Percentiles rank a stretch among this genome's conserved stretches.
phyloP scores from a whole-genome alignment of 257 asterid species.

The Solanum appendiculatum region DNA sequence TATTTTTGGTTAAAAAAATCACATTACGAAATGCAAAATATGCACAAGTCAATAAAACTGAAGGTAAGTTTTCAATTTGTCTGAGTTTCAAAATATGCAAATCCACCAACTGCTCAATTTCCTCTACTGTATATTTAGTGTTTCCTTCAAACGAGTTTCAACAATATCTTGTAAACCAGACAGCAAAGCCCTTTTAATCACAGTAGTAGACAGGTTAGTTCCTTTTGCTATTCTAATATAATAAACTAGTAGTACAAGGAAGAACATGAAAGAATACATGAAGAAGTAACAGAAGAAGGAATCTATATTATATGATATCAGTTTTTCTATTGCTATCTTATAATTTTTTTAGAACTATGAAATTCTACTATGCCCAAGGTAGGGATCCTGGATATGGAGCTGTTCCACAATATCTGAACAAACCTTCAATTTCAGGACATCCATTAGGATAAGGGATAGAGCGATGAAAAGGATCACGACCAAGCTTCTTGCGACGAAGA shows the following conservation, averaged over 20 bases:
- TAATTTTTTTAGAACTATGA: not conserved
- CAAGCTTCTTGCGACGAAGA: constrained; percentile 58
- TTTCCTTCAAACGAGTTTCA: not conserved
- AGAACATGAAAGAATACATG: not conserved
- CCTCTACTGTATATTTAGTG: not conserved
- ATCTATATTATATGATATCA: not conserved
- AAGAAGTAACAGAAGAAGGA: not conserved
- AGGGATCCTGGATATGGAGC: constrained; percentile 58
- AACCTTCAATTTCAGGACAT: constrained; percentile 76
- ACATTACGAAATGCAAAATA: not conserved
- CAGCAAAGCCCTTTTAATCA: not conserved
- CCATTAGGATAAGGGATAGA: constrained; percentile 91
- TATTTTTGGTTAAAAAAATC: not conserved
- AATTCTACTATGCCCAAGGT: constrained; percentile 50
- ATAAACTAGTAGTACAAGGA: not conserved
- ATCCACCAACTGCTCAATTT: not conserved
- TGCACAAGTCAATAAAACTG: not conserved
- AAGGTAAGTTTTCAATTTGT: not conserved
- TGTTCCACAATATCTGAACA: constrained; percentile 74
- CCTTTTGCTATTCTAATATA: not conserved
- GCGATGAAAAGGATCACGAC: constrained; percentile 87
- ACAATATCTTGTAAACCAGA: not conserved
- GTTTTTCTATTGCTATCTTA: not conserved
- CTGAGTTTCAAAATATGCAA: not conserved
- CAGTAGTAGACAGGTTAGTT: not conserved